Percentiles rank a stretch among this genome's conserved stretches.
phyloP scores from a whole-genome alignment of 805 yeast genomes.

The Monosporozyma yasuniensis region DNA sequence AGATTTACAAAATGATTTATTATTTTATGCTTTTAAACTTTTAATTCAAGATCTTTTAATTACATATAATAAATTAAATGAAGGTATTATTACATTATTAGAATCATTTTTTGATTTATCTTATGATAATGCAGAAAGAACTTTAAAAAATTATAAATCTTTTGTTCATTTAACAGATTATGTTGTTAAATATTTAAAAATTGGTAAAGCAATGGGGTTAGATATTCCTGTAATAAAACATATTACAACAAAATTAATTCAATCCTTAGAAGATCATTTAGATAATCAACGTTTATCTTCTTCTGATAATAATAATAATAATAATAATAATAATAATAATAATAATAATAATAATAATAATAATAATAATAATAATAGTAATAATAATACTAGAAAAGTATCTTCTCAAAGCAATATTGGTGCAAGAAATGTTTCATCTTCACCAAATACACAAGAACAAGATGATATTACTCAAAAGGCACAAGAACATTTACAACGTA shows the following conservation, averaged over 20 bases:
- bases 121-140: constrained; percentile 73
- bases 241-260: constrained; percentile 88
- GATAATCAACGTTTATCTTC: constrained; percentile 54
- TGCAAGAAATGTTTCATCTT: too few species aligned
- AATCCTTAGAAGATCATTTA: constrained; percentile 79
- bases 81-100: constrained; percentile 85
- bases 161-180: constrained; percentile 80
- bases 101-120: constrained; percentile 95
- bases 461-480: constrained; percentile 15
- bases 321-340: constrained; percentile 19
- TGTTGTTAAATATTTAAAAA: constrained; percentile 78
- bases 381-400: too few species aligned
- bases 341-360: neutral
- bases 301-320: neutral
- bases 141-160: constrained; percentile 70
- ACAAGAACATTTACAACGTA: constrained; percentile 27
- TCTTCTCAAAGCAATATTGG: too few species aligned
- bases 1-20: constrained; percentile 76
- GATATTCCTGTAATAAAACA: constrained; percentile 94
- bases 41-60: constrained; percentile 79
- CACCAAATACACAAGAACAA: neutral
- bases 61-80: constrained; percentile 81
- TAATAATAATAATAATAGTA: neutral
- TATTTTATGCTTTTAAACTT: constrained; percentile 69
- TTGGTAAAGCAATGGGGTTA: constrained; percentile 86